Percentiles rank a stretch among this genome's conserved stretches.
phyloP scores from a whole-genome alignment of 495 filamentous ascomycete species.

The Sordaria brevicollis region DNA sequence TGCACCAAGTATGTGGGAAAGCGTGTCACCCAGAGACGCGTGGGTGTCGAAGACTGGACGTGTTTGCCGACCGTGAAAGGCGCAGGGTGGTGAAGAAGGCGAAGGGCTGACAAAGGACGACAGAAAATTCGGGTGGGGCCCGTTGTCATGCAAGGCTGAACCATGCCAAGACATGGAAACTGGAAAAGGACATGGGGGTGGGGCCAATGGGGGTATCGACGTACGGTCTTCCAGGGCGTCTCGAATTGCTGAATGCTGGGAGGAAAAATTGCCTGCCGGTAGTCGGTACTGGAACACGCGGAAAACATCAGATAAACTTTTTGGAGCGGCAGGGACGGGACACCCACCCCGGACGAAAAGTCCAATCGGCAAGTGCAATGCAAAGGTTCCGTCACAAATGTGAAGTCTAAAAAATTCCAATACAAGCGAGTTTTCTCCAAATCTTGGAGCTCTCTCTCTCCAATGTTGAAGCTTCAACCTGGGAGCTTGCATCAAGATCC shows the following conservation, averaged over 20 bases:
- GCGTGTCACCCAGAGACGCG: neutral
- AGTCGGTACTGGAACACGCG: neutral
- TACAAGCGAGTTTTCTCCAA: neutral
- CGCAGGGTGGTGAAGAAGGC: constrained; percentile 1
- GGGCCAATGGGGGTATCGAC: neutral
- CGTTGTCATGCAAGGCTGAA: constrained; percentile 4
- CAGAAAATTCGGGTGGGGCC: constrained; percentile 22
- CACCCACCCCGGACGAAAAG: neutral
- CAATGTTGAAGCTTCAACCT: neutral
- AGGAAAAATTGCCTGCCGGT: neutral
- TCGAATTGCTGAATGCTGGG: neutral
- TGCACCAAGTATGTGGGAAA: neutral
- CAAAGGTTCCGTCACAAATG: neutral
- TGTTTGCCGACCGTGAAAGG: neutral
- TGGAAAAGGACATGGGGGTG: neutral
- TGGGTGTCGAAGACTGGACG: neutral
- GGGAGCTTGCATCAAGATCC: neutral
- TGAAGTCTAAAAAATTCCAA: neutral
- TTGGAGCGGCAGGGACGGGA: neutral
- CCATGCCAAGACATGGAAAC: neutral
- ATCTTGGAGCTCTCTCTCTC: neutral
- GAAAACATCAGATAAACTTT: neutral
- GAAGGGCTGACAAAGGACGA: constrained; percentile 11
- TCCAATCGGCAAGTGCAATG: neutral
- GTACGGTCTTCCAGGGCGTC: neutral